Evolutionary conservation across 768 basidiomycete species (phyloP), one percentile per base, ranked within the genome.

Genomic region (Pisolithus marmoratus): DNA sequence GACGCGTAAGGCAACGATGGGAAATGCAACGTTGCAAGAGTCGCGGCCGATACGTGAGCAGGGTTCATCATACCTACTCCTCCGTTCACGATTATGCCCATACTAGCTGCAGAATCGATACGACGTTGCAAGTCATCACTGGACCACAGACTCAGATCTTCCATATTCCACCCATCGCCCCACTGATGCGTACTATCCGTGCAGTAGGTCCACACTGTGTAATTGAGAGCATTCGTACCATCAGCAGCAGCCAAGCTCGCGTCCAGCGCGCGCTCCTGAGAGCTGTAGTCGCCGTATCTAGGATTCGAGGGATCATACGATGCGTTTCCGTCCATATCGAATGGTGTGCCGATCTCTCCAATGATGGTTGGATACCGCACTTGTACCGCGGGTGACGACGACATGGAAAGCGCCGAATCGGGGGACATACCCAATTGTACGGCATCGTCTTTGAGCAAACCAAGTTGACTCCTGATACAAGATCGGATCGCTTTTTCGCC

Each of bases 141-240:
- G 58, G 85, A 86, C 90, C 90, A 97, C 14, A 98, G 55, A 57
- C 89, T 92, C 53, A 98, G 66, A 70, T 98, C 95, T 71, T 99
- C 95, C 70, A 90, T 81, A 66, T 97, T 94, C 95, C 94, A 99
- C 1, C 85, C 85, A 69, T 99, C 95, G 14, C 95, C 93, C 90
- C 90, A 96, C 62, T 80, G 73, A 63, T 97, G 91, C 23, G 74
- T 76, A 62, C 84, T 85, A 59, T 95, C 89, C 0, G 87, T 74
- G 53, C 87, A 86, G 64, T 94, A 96, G 31, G 84, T 88, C 94
- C 94, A 96, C 8, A 91, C 71, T 43, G 92, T 93, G 66, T 82
- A 95, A 59, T 77, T 90, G 53, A 94, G 67, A 34, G 67, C 77
- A 58, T 91, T 91, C 9, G 69, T 63, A 0, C 90, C 93, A 64